Evolutionary conservation across 305 asterid species (phyloP).

Genomic region (Solanum hybrid): DNA sequence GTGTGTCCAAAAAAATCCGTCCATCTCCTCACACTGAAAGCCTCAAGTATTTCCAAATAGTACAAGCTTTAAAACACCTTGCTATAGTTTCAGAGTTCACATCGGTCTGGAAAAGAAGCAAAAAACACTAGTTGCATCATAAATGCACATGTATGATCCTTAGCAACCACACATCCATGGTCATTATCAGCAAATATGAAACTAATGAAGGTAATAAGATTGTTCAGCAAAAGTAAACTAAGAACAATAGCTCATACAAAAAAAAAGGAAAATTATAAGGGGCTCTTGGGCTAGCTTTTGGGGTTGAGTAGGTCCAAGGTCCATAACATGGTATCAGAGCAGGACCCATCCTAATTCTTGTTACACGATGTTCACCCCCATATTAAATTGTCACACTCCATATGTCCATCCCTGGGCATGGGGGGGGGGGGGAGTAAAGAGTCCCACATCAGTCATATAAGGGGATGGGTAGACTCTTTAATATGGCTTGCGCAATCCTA

Average conservation of each 20-base stretch:
- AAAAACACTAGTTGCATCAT: not conserved
- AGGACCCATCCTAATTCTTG: not conserved
- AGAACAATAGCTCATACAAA: not conserved
- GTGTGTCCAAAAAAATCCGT: not conserved
- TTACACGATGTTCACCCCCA: not conserved
- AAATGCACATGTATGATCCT: not conserved
- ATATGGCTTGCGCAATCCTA: too few species aligned
- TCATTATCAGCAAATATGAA: not conserved
- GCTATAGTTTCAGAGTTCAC: not conserved
- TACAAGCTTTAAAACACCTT: not conserved
- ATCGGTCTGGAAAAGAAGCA: not conserved
- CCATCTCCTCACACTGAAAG: not conserved
- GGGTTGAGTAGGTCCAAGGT: not conserved
- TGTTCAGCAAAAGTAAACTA: not conserved
- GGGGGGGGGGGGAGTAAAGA: too few species aligned
- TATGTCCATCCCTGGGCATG: not conserved
- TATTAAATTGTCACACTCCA: not conserved
- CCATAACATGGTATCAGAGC: not conserved
- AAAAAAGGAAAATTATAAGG: not conserved
- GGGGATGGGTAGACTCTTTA: too few species aligned
- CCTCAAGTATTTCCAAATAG: not conserved
- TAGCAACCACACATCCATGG: not conserved
- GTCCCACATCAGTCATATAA: too few species aligned
- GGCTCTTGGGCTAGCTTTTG: not conserved
- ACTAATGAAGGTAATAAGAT: not conserved